Conservation (phyloP, 257 asterid species). For the Rubia yunnanensis region DNA sequence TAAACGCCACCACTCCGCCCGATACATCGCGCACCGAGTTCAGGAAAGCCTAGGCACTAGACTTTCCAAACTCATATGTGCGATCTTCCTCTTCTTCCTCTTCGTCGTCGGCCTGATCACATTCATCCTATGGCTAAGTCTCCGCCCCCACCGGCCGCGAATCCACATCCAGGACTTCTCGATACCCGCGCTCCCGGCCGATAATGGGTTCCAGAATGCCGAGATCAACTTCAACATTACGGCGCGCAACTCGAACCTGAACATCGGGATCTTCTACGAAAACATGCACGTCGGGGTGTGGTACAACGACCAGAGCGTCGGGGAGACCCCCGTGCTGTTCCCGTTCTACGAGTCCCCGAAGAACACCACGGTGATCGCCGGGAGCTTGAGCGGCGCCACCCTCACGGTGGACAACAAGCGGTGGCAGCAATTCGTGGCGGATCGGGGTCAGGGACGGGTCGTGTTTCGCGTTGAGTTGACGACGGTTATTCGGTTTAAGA, state of each 20-base stretch:
- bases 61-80: constrained; percentile 62
- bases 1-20: constrained; percentile 62
- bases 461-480: constrained; percentile 49
- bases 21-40: constrained; percentile 71
- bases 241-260: constrained; percentile 57
- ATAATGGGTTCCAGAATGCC: constrained; percentile 31
- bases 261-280: constrained; percentile 57
- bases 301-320: constrained; percentile 43
- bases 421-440: constrained; percentile 50
- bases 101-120: constrained; percentile 50
- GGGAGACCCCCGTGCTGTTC: constrained; percentile 24
- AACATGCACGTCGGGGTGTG: constrained; percentile 39
- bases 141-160: constrained; percentile 89
- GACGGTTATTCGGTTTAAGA: constrained; percentile 55
- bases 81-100: constrained; percentile 50
- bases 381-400: constrained; percentile 42
- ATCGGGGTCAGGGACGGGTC: constrained; percentile 37
- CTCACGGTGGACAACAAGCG: constrained; percentile 28
- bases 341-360: constrained; percentile 72
- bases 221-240: constrained; percentile 50
- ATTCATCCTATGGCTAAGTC: constrained; percentile 80
- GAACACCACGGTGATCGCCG: constrained; percentile 47
- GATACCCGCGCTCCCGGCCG: constrained; percentile 32
- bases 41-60: constrained; percentile 68
- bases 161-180: constrained; percentile 55